These are phyloP conservation scores for Russula brevipes DNA, from an alignment of 768 basidiomycete genomes.

Conservation along the genomic window DNA sequence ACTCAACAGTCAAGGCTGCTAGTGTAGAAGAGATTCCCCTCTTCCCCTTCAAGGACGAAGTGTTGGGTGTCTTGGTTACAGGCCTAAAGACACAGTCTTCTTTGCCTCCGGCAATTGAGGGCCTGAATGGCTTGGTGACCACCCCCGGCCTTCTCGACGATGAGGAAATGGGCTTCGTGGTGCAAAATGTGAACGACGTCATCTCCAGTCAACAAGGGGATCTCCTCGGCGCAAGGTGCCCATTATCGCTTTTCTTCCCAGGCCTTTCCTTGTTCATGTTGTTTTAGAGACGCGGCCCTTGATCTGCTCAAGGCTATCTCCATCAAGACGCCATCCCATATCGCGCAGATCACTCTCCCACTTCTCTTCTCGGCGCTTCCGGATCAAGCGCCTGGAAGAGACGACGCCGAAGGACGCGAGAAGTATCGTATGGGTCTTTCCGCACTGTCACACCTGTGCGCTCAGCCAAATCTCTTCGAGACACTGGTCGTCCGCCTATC, in stretches of 20 bases:
- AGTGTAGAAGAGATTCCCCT: conserved; percentile 32
- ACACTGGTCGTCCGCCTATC: conserved; percentile 70
- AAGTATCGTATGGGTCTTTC: conserved; percentile 64
- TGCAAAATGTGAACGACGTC: conserved; percentile 69
- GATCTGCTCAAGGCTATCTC: conserved; percentile 63
- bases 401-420: conserved; percentile 50
- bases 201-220: conserved; percentile 45
- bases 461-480: conserved; percentile 76
- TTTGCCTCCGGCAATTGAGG: conserved; percentile 56
- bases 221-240: conserved; percentile 44
- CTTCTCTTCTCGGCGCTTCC: conserved; percentile 74
- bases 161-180: conserved; percentile 73
- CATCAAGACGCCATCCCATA: conserved; percentile 49
- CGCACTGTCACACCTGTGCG: conserved; percentile 66
- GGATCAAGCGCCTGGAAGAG: conserved; percentile 51
- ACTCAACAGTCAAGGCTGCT: conserved; percentile 33
- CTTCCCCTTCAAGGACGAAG: conserved; percentile 64
- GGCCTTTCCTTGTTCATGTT: neutral
- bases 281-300: conserved; percentile 52
- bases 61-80: conserved; percentile 58
- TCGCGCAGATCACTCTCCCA: conserved; percentile 74
- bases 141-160: conserved; percentile 58
- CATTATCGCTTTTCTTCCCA: neutral
- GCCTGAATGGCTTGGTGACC: conserved; percentile 60
- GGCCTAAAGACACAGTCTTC: conserved; percentile 51